Evolutionary conservation across 495 filamentous ascomycete genomes (phyloP), one percentile per base, ranked within the genome.

Genomic region (Trichoderma parareesei): DNA sequence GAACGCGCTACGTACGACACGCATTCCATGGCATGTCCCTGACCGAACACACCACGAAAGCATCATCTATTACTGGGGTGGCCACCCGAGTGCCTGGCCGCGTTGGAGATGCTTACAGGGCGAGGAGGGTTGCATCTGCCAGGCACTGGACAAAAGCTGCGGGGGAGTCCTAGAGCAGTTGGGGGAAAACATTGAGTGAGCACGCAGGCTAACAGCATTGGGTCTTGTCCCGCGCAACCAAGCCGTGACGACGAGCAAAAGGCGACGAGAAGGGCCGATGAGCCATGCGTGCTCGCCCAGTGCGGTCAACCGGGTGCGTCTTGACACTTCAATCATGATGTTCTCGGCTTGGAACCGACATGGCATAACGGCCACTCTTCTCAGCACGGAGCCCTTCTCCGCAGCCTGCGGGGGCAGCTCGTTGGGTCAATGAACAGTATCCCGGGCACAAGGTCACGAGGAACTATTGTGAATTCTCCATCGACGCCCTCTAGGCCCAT

Each of bases 71-170:
- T 10, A 16, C 53, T 35, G 27, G 53, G 53, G 53, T 57, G 11
- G 9, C 27, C 9, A 57, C 33, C 53, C 53, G 53, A 57, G 18
- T 11, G 20, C 20, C 53, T 33, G 53, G 9, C 3, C 20, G 9
- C 7, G 13, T 57, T 57, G 6, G 27, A 33, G 53, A 57, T 57
- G 35, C 18, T 27, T 9, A 37, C 3, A 35, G 53, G 8, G 2
- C 9, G 18, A 37, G 44, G 27, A 57, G 53, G 53, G 53, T 57
- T 57, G 53, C 53, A 57, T 57, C 53, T 16, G 16, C 46, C 46
- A 49, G 46, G 46, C 53, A 57, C 53, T 57, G 33, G 33, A 35
- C 18, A 27, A 37, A 11, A 33, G 27, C 53, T 57, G 53, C 53
- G 27, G 20, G 27, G 7, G 27, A 55, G 27, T 27, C 48, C 48